phyloP scores from a whole-genome alignment of 2,329 filamentous ascomycete species.

The Hymenoscyphus scutula region DNA sequence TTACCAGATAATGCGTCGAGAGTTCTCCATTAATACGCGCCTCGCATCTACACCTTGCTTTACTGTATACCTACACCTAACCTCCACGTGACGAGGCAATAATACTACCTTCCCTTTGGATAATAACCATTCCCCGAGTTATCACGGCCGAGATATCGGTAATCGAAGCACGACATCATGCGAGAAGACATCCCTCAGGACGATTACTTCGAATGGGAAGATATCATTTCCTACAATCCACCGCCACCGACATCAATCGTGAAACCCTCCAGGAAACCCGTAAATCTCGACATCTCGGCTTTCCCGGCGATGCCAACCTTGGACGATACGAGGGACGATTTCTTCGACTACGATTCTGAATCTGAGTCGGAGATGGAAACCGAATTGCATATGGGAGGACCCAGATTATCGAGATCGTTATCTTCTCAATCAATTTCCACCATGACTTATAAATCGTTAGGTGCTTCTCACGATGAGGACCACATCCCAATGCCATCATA shows the following conservation, averaged over 20 bases:
- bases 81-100: background rate
- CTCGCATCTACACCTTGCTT: background rate
- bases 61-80: background rate
- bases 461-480: background rate
- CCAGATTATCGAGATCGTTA: conserved; percentile 5
- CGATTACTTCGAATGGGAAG: conserved; percentile 17
- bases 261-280: background rate
- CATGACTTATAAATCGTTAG: background rate
- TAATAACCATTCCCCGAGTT: background rate
- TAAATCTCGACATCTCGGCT: conserved; percentile 4
- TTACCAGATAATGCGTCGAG: background rate
- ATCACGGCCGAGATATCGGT: background rate
- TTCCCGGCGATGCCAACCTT: background rate
- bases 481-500: conserved; percentile 12
- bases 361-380: conserved; percentile 12
- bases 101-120: background rate
- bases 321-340: background rate
- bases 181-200: conserved; percentile 15
- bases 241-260: background rate
- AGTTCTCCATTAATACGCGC: background rate
- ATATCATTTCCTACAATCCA: conserved; percentile 12
- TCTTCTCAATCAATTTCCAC: conserved; percentile 6
- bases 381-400: conserved; percentile 6
- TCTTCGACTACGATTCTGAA: conserved; percentile 6
- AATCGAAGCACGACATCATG: conserved; percentile 13